Percentiles rank a stretch among this genome's conserved stretches.
Conservation (phyloP, 345 rosid genomes). For the Dimocarpus longan region DNA sequence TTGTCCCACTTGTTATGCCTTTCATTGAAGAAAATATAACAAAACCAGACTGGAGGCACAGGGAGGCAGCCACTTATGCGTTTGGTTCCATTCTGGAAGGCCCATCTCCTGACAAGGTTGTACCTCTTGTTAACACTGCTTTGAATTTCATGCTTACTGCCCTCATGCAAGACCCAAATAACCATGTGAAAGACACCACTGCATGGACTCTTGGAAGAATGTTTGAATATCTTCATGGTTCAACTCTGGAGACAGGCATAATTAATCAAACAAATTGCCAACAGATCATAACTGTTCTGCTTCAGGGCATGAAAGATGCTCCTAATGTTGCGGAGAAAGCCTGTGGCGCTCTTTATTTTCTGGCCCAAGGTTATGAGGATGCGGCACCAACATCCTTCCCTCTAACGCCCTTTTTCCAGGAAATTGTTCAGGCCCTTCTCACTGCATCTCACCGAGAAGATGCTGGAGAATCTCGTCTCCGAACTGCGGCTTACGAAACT, state of each 20-base stretch:
- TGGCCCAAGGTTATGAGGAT: conserved; percentile 75
- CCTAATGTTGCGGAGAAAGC: conserved; percentile 79
- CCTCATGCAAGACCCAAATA: conserved; percentile 45
- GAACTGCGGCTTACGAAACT: conserved; percentile 77
- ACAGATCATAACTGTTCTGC: conserved; percentile 69
- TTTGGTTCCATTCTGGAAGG: conserved; percentile 75
- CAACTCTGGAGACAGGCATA: conserved; percentile 58
- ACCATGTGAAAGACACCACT: conserved; percentile 56
- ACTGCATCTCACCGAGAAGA: conserved; percentile 51
- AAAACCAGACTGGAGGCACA: conserved; percentile 69
- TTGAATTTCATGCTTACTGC: conserved; percentile 67
- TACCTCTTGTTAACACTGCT: conserved; percentile 54
- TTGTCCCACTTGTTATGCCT: conserved; percentile 68
- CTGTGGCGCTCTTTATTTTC: conserved; percentile 72
- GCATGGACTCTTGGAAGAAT: conserved; percentile 80
- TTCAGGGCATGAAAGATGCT: conserved; percentile 73
- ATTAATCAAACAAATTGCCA: conserved; percentile 73
- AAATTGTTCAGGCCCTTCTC: conserved; percentile 46
- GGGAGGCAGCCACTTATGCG: conserved; percentile 70
- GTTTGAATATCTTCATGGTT: conserved; percentile 77
- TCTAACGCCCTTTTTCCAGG: conserved; percentile 45
- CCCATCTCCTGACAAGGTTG: conserved; percentile 58
- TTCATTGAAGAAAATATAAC: conserved; percentile 67
- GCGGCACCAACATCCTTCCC: conserved; percentile 40
- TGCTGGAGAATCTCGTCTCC: conserved; percentile 70